phyloP scores from a whole-genome alignment of 192 early-diverging fungal species.

The Obelidium mucronatum region DNA sequence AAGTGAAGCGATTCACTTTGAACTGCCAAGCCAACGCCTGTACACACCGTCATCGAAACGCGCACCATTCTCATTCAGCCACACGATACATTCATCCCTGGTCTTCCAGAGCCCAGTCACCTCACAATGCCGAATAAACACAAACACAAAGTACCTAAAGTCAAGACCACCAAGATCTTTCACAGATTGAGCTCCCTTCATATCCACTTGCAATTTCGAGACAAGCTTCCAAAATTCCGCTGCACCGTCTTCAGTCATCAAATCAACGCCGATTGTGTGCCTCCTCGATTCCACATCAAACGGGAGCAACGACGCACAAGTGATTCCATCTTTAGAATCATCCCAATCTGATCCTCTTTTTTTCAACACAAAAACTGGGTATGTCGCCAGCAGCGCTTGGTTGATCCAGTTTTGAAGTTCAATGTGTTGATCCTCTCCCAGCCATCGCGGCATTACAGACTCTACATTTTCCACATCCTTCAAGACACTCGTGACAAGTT shows the following conservation, averaged over 20 bases:
- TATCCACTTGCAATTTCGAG: neutral
- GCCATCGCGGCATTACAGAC: conserved; percentile 5
- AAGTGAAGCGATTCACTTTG: neutral
- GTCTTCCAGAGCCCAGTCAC: conserved; percentile 26
- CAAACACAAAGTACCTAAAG: neutral
- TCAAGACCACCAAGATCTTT: neutral
- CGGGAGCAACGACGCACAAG: neutral
- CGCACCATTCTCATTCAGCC: neutral
- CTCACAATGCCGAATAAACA: conserved; percentile 25
- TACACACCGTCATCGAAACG: conserved; percentile 1
- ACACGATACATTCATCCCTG: neutral
- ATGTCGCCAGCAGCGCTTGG: conserved; percentile 10
- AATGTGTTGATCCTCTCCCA: neutral
- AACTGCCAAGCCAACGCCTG: conserved; percentile 6
- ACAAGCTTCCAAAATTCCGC: conserved; percentile 4
- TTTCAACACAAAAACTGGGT: conserved; percentile 15
- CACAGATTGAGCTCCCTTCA: neutral
- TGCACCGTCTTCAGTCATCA: neutral
- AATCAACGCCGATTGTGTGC: neutral
- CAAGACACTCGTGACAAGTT: neutral
- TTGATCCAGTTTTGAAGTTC: neutral
- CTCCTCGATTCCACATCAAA: neutral
- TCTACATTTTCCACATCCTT: neutral
- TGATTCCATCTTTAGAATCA: neutral
- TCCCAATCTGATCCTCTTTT: neutral